A percentile compares a stretch with the other conserved stretches of the same genome.
Evolutionary conservation across 1,284 basidiomycete species (phyloP).

Genomic region (Trichosporon coremiiforme): DNA sequence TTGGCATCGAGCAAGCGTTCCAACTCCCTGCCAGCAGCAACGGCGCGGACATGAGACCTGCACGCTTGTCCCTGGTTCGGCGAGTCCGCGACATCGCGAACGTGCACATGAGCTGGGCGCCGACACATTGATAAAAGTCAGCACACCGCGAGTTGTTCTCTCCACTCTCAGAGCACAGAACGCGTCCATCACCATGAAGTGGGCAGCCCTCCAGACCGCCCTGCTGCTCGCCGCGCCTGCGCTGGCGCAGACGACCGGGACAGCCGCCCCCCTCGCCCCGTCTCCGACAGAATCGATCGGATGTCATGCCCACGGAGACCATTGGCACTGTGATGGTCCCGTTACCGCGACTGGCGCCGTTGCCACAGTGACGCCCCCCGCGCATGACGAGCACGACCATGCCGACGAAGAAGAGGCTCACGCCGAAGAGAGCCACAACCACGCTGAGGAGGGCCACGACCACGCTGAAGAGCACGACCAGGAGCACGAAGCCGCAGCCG

Average conservation of each 20-base stretch:
- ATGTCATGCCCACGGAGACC: constrained; percentile 35
- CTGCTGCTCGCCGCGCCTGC: constrained; percentile 19
- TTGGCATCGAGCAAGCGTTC: neutral
- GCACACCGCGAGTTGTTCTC: neutral
- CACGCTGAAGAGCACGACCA: constrained; percentile 3
- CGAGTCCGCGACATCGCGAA: neutral
- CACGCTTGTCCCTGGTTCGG: too few relatives aligned
- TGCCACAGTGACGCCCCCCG: neutral
- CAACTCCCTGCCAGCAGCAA: neutral
- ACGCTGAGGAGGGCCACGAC: neutral
- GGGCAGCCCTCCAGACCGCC: constrained; percentile 3
- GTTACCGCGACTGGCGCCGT: constrained; percentile 26
- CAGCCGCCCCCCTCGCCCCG: constrained; percentile 20
- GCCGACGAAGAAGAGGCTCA: neutral
- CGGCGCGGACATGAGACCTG: constrained; percentile 7
- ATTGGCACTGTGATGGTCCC: constrained; percentile 40
- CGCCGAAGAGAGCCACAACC: neutral
- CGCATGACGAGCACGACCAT: constrained; percentile 1
- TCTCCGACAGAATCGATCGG: constrained; percentile 38
- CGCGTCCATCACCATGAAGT: neutral
- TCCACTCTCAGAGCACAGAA: neutral
- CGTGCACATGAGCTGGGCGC: neutral
- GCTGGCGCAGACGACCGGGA: constrained; percentile 20
- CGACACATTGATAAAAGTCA: neutral
- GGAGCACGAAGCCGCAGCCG: neutral